A percentile compares a stretch with the other conserved stretches of the same genome.
Evolutionary conservation across 768 basidiomycete genomes (phyloP).

Genomic region (Mycena alexandri): DNA sequence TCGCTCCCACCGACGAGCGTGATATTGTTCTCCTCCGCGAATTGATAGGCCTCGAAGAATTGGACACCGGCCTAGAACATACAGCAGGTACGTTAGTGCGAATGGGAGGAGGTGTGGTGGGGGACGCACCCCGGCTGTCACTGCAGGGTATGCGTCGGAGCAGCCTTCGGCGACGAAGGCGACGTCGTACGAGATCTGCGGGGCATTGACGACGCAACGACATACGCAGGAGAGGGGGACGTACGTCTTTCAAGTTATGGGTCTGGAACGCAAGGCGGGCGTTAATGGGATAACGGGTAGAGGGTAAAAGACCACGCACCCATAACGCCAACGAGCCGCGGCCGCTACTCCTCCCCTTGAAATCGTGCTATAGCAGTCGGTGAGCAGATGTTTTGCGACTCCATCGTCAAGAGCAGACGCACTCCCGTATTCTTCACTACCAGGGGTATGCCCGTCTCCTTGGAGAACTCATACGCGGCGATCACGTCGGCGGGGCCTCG

Average conservation of each 20-base stretch:
- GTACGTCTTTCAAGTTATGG: slow-evolving; percentile 56
- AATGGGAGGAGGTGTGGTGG: background rate
- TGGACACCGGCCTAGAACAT: slow-evolving; percentile 58
- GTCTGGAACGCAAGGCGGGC: slow-evolving; percentile 43
- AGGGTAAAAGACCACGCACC: slow-evolving; percentile 46
- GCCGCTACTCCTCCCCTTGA: slow-evolving; percentile 61
- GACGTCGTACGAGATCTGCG: slow-evolving; percentile 51
- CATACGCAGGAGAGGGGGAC: background rate
- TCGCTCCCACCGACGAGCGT: slow-evolving; percentile 61
- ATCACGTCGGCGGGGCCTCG: slow-evolving; percentile 52
- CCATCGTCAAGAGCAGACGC: slow-evolving; percentile 30
- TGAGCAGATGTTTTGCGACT: background rate
- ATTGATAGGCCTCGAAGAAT: slow-evolving; percentile 57
- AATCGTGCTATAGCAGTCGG: slow-evolving; percentile 55
- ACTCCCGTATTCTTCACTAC: slow-evolving; percentile 68
- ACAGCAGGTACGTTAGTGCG: background rate
- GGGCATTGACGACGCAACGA: background rate
- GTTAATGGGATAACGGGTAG: background rate
- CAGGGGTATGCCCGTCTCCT: slow-evolving; percentile 53
- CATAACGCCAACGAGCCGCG: slow-evolving; percentile 58
- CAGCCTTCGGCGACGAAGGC: slow-evolving; percentile 55
- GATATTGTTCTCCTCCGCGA: slow-evolving; percentile 58
- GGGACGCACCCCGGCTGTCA: slow-evolving; percentile 54
- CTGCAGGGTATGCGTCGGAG: slow-evolving; percentile 43
- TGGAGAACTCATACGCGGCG: slow-evolving; percentile 60